Evolutionary conservation across 2,329 filamentous ascomycete species (phyloP).

Genomic region (Aspergillus fumigatus): DNA sequence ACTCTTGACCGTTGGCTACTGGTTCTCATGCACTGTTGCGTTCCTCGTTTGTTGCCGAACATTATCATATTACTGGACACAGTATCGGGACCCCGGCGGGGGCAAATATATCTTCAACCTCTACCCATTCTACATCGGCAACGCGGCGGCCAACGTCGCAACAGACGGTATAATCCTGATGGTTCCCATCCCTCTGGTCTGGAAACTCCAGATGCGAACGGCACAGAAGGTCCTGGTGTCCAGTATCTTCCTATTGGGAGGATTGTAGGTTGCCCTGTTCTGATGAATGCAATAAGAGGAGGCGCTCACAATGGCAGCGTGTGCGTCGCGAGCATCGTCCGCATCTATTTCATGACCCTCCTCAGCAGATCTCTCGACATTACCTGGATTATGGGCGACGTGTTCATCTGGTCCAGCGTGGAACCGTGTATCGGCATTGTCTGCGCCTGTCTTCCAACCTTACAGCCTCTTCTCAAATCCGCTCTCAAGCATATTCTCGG

Average conservation of each 20-base stretch:
- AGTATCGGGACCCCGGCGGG: conserved; percentile 10
- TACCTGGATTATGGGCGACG: conserved; percentile 17
- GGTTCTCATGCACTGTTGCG: conserved; percentile 5
- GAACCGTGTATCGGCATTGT: conserved; percentile 20
- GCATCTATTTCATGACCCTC: conserved; percentile 13
- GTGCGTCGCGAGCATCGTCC: conserved; percentile 16
- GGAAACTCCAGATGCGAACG: conserved; percentile 12
- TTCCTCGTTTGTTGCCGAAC: conserved; percentile 11
- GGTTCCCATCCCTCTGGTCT: conserved; percentile 15
- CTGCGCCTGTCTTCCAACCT: conserved; percentile 10
- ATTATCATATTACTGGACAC: conserved; percentile 14
- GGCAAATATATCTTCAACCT: conserved; percentile 9
- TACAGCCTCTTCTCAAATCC: neutral
- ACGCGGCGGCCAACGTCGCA: conserved; percentile 13
- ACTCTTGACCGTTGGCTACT: conserved; percentile 11
- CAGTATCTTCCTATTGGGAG: conserved; percentile 16
- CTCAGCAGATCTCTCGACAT: conserved; percentile 12
- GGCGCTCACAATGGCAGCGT: conserved; percentile 5
- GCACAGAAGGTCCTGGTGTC: conserved; percentile 9
- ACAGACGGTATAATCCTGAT: conserved; percentile 15
- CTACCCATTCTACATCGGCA: conserved; percentile 14
- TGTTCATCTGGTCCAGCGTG: conserved; percentile 18
- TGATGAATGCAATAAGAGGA: neutral
- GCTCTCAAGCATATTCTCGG: neutral
- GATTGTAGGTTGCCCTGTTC: conserved; percentile 7